These are phyloP conservation scores for Coemansia sp. DNA, from an alignment of 192 early-diverging fungal species.

Conservation along the genomic window DNA sequence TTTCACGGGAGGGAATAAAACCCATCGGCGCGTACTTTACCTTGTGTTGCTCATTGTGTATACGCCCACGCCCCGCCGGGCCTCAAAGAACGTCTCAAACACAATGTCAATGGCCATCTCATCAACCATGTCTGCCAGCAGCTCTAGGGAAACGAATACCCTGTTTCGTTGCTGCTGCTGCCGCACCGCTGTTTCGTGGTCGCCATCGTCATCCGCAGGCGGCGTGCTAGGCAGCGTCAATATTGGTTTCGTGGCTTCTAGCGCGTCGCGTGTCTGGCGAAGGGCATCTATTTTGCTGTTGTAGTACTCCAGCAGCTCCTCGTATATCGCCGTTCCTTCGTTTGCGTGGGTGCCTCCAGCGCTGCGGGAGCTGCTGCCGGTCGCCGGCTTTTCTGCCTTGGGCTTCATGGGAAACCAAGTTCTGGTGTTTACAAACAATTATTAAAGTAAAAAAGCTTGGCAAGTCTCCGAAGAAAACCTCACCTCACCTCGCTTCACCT, in stretches of 20 bases:
- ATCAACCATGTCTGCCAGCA: constrained; percentile 62
- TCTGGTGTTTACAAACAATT: not conserved
- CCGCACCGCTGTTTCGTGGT: not conserved
- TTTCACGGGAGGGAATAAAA: too few species aligned
- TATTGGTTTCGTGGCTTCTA: constrained; percentile 32
- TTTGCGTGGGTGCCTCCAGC: constrained; percentile 1
- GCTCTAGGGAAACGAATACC: constrained; percentile 45
- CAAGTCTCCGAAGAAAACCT: too few species aligned
- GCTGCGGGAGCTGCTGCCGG: not conserved
- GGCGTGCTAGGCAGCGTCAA: constrained; percentile 24
- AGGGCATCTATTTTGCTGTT: constrained; percentile 38
- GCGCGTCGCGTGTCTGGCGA: constrained; percentile 32
- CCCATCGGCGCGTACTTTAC: constrained; percentile 38
- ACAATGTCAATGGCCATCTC: constrained; percentile 71
- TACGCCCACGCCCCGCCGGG: constrained; percentile 56
- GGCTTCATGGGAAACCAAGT: constrained; percentile 7
- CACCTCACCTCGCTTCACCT: too few species aligned
- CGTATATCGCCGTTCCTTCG: constrained; percentile 24
- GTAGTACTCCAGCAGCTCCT: constrained; percentile 47
- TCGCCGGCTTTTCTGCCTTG: constrained; percentile 2
- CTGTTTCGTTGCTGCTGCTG: constrained; percentile 16
- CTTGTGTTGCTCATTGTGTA: constrained; percentile 77
- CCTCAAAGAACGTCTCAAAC: constrained; percentile 70
- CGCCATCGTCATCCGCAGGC: not conserved
- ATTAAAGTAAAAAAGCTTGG: too few species aligned